A percentile compares a stretch with the other conserved stretches of the same genome.
phyloP scores from a whole-genome alignment of 2,329 filamentous ascomycete genomes.

The Daldinia sp. region DNA sequence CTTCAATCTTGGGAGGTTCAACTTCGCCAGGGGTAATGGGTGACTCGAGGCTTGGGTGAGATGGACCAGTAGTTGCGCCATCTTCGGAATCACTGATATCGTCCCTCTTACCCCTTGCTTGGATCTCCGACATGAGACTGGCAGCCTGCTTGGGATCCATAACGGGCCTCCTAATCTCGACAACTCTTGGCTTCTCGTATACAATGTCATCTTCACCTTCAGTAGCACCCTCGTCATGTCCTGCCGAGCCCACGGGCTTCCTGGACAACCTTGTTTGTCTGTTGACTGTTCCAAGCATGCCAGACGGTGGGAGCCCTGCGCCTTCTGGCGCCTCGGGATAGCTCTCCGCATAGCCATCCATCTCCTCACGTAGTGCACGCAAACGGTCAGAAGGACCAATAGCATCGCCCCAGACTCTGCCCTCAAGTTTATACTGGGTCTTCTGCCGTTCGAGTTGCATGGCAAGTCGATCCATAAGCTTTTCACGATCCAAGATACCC shows the following conservation, averaged over 20 bases:
- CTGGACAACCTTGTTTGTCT: conserved; percentile 65
- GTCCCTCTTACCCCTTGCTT: conserved; percentile 75
- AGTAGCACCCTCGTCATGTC: conserved; percentile 51
- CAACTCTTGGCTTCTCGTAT: conserved; percentile 80
- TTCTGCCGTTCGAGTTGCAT: conserved; percentile 97
- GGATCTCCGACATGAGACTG: conserved; percentile 74
- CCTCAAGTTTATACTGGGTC: conserved; percentile 96
- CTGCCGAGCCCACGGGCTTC: conserved; percentile 58
- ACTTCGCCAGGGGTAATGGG: conserved; percentile 71
- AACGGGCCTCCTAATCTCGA: conserved; percentile 78
- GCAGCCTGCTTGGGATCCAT: conserved; percentile 70
- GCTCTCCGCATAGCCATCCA: conserved; percentile 70
- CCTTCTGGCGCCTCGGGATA: conserved; percentile 54
- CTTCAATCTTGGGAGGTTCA: conserved; percentile 65
- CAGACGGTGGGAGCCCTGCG: conserved; percentile 65
- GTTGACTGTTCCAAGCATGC: conserved; percentile 76
- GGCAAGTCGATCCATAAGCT: conserved; percentile 90
- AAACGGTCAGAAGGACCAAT: conserved; percentile 90
- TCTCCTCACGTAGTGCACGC: conserved; percentile 89
- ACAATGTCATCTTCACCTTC: conserved; percentile 68
- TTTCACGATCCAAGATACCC: conserved; percentile 91
- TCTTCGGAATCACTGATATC: conserved; percentile 78
- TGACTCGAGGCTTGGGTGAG: conserved; percentile 78
- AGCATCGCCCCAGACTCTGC: conserved; percentile 84
- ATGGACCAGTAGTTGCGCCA: conserved; percentile 75